phyloP scores from a whole-genome alignment of 2,329 filamentous ascomycete genomes.

The Epichloe uncinata region DNA sequence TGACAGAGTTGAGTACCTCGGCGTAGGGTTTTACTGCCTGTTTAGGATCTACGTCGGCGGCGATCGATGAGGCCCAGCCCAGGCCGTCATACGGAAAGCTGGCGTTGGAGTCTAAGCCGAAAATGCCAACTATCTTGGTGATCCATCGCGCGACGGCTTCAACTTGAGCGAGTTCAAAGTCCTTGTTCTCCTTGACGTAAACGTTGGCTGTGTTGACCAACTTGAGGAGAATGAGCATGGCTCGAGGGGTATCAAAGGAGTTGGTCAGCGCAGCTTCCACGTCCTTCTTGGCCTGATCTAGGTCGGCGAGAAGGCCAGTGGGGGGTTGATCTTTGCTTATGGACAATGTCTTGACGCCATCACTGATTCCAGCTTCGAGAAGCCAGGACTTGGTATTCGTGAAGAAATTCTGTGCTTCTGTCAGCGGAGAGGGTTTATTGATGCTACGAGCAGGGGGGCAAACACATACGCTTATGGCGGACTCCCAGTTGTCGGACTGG shows the following conservation, averaged over 20 bases:
- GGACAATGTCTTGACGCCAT: conserved; percentile 24
- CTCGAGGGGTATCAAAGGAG: conserved; percentile 75
- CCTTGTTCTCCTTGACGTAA: conserved; percentile 34
- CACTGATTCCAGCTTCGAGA: conserved; percentile 26
- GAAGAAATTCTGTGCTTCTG: conserved; percentile 38
- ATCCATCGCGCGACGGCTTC: conserved; percentile 60
- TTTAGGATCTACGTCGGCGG: conserved; percentile 28
- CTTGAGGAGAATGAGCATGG: conserved; percentile 65
- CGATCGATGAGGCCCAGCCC: conserved; percentile 37
- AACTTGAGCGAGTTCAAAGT: conserved; percentile 32
- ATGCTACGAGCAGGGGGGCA: neutral
- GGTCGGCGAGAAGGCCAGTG: conserved; percentile 24
- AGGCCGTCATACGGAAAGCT: conserved; percentile 39
- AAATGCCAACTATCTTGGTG: conserved; percentile 70
- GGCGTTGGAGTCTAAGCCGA: conserved; percentile 62
- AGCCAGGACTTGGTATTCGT: conserved; percentile 41
- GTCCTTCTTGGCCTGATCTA: conserved; percentile 42
- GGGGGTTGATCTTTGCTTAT: conserved; percentile 19
- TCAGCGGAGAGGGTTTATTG: neutral
- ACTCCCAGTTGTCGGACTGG: conserved; percentile 66
- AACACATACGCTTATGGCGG: conserved; percentile 49
- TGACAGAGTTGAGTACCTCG: conserved; percentile 30
- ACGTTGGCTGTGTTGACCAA: conserved; percentile 68
- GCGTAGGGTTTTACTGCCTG: conserved; percentile 34
- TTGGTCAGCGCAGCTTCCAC: conserved; percentile 53